phyloP scores from a whole-genome alignment of 306 rosid genomes.

The Vicia villosa region DNA sequence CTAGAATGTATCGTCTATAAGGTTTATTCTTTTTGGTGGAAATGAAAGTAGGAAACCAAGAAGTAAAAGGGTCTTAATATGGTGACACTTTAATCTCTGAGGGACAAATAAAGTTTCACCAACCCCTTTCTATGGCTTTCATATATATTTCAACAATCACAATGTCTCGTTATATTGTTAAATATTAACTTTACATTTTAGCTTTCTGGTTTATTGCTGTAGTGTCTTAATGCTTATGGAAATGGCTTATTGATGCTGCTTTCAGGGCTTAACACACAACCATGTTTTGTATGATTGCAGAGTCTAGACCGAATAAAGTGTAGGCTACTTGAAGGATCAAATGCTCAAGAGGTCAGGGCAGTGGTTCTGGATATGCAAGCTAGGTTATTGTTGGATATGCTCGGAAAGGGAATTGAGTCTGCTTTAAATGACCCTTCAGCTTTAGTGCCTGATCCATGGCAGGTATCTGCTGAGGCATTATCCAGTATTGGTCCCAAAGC shows the following conservation, averaged over 20 bases:
- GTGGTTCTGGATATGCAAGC: constrained; percentile 99
- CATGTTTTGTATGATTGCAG: constrained; percentile 56
- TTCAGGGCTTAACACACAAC: constrained; percentile 21
- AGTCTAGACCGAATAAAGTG: constrained; percentile 94
- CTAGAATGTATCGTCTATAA: not conserved
- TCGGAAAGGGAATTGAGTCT: constrained; percentile 97
- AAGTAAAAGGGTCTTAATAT: not conserved
- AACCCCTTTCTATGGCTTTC: constrained; percentile 15
- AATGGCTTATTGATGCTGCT: constrained; percentile 2
- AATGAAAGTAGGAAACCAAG: constrained; percentile 1
- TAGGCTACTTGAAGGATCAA: constrained; percentile 91
- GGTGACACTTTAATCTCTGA: constrained; percentile 4
- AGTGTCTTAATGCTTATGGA: not conserved
- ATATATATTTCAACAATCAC: not conserved
- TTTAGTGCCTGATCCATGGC: constrained; percentile 89
- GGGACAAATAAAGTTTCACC: constrained; percentile 11
- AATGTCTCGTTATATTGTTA: not conserved
- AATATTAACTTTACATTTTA: constrained; percentile 16
- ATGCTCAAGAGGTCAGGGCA: constrained; percentile 96
- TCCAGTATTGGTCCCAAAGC: constrained; percentile 70
- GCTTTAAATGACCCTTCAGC: constrained; percentile 83
- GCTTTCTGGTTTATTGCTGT: constrained; percentile 22
- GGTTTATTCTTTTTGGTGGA: not conserved
- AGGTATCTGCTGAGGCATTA: constrained; percentile 64
- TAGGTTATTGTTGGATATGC: constrained; percentile 95